Base-by-base conservation (phyloP, 768 basidiomycete species). In the Suillus paluster region DNA sequence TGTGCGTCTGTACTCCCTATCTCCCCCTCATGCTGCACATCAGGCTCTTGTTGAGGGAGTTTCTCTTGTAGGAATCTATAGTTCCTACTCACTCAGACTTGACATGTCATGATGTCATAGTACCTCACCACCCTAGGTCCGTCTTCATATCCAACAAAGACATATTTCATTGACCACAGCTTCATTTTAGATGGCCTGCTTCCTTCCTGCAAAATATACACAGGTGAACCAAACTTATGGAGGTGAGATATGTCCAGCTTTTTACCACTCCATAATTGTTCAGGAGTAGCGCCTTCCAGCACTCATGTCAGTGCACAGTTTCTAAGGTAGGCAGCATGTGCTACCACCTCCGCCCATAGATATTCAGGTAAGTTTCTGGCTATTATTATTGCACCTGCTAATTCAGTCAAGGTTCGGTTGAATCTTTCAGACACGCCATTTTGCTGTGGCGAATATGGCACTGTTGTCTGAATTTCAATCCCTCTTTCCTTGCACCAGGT, bases 391-490 rank as follows among this genome's bases (percentile, higher is more conserved):
- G 75, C 67, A 0, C 64, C 27, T 2, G 66, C 69, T 5, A 78
- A 46, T 52, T 79, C 70, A 0, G 77, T 33, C 0, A 77, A 42
- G 0, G 76, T 80, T 4, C 69, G 30, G 58, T 81, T 81, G 25
- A 72, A 71, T 1, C 71, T 50, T 44, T 83, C 79, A 0, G 80
- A 73, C 21, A 71, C 58, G 8, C 71, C 75, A 60, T 81, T 81
- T 41, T 80, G 77, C 1, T 73, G 63, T 0, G 76, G 77, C 3
- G 75, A 74, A 36, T 81, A 78, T 1, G 76, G 79, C 1, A 68
- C 71, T 0, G 72, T 77, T 0, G 63, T 68, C 15, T 80, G 71
- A 0, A 78, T 62, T 1, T 66, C 66, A 6, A 78, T 77, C 0
- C 79, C 77, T 1, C 66, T 63, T 2, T 53, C 6, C 0, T 41